Percentiles rank a stretch among this genome's conserved stretches.
Evolutionary conservation across 2,329 filamentous ascomycete species (phyloP).

Genomic region (Camillea tinctor): DNA sequence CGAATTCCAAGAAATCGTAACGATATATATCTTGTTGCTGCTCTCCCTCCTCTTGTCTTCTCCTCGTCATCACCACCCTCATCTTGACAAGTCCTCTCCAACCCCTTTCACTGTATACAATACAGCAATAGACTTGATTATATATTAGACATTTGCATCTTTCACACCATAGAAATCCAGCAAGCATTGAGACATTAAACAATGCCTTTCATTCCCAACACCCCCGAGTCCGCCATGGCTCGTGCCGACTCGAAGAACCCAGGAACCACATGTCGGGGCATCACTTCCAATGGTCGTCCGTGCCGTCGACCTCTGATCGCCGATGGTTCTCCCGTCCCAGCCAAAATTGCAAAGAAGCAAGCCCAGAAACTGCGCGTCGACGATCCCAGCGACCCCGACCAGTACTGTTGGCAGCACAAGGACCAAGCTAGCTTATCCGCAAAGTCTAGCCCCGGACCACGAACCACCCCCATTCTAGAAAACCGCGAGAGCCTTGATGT

Average conservation of each 20-base stretch:
- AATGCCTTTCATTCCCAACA: slow-evolving; percentile 69
- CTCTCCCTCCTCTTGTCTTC: no score
- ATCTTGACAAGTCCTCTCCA: neutral
- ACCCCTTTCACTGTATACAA: neutral
- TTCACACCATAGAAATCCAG: no score
- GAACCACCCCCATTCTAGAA: slow-evolving; percentile 55
- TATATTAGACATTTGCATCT: neutral
- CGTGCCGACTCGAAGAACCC: slow-evolving; percentile 85
- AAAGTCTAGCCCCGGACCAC: slow-evolving; percentile 45
- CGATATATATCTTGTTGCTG: neutral
- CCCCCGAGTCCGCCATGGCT: slow-evolving; percentile 75
- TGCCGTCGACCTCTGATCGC: slow-evolving; percentile 72
- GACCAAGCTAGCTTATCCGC: slow-evolving; percentile 67
- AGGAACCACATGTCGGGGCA: slow-evolving; percentile 79
- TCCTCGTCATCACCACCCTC: no score
- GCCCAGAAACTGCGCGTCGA: slow-evolving; percentile 38
- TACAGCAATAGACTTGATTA: neutral
- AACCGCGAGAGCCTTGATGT: slow-evolving; percentile 82
- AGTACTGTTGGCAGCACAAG: slow-evolving; percentile 95
- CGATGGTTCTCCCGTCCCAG: slow-evolving; percentile 28
- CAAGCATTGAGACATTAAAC: slow-evolving; percentile 7
- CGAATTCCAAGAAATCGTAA: no score
- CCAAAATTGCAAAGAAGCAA: slow-evolving; percentile 25
- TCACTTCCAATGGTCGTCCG: slow-evolving; percentile 77
- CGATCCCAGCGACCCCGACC: slow-evolving; percentile 56